Percentiles rank a stretch among this genome's conserved stretches.
These are phyloP conservation scores for Pichia nanzhaoensis DNA, from an alignment of 805 yeast genomes.

Conservation along the genomic window DNA sequence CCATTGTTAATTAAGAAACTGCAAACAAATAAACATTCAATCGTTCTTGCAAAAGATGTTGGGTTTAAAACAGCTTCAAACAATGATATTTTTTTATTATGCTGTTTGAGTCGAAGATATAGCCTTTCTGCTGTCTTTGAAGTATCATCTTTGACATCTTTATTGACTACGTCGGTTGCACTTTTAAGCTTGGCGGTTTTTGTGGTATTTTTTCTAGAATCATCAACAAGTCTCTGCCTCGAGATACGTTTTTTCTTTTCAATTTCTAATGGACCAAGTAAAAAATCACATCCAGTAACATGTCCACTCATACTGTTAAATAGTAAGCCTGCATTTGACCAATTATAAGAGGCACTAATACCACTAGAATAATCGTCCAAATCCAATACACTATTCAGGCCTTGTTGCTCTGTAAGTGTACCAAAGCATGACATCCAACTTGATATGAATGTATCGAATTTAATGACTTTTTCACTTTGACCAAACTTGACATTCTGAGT, in stretches of 20 bases:
- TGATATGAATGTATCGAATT: constrained; percentile 39
- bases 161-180: constrained; percentile 42
- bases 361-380: neutral
- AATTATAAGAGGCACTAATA: constrained; percentile 36
- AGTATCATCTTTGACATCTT: constrained; percentile 48
- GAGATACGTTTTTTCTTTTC: constrained; percentile 41
- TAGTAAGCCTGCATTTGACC: constrained; percentile 53
- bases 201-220: constrained; percentile 31
- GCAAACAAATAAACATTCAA: constrained; percentile 78
- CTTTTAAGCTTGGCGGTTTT: constrained; percentile 51
- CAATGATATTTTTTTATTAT: constrained; percentile 42
- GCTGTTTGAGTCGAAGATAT: constrained; percentile 27
- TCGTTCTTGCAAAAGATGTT: constrained; percentile 62
- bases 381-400: neutral
- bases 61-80: constrained; percentile 72
- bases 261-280: constrained; percentile 64
- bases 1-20: constrained; percentile 79
- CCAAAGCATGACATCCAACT: constrained; percentile 33
- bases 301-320: constrained; percentile 40
- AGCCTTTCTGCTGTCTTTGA: constrained; percentile 56
- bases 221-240: constrained; percentile 36
- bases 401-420: constrained; percentile 19
- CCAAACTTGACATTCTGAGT: constrained; percentile 57
- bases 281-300: constrained; percentile 49
- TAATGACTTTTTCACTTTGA: constrained; percentile 43